Evolutionary conservation across 2,329 filamentous ascomycete species (phyloP).

Genomic region (Pseudogymnoascus sp.): DNA sequence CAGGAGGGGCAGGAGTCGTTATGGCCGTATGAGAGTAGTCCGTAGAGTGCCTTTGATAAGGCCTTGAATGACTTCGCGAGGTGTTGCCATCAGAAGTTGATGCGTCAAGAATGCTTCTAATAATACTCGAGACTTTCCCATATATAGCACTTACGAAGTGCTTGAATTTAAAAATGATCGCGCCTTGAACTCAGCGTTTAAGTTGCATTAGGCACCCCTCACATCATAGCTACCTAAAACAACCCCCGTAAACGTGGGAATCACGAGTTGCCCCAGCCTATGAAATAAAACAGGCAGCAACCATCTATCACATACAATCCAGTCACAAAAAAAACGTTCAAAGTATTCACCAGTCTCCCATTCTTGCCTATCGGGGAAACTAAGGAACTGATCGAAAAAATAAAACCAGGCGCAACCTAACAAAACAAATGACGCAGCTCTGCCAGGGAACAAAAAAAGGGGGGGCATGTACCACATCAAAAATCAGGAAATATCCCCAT

Average conservation of each 20-base stretch:
- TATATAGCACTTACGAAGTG: no score
- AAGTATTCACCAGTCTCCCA: slow-evolving; percentile 7
- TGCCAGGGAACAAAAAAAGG: slow-evolving; percentile 1
- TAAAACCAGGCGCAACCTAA: slow-evolving; percentile 6
- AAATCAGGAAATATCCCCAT: slow-evolving; percentile 5
- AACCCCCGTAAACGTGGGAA: background rate
- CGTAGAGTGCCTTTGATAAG: no score
- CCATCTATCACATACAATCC: background rate
- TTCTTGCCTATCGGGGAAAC: slow-evolving; percentile 4
- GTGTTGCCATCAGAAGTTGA: no score
- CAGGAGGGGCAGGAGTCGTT: no score
- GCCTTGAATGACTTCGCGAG: no score
- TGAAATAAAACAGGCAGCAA: background rate
- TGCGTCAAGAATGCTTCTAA: no score
- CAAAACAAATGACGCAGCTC: slow-evolving; percentile 2
- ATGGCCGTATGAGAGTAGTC: no score
- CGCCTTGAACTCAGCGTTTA: background rate
- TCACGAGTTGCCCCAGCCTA: background rate
- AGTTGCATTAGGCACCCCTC: background rate
- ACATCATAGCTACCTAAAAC: background rate
- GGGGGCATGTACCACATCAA: slow-evolving; percentile 5
- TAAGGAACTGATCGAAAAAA: slow-evolving; percentile 5
- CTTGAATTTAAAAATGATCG: no score
- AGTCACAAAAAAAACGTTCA: background rate
- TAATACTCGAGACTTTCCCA: no score